Conservation (phyloP, 371 early-diverging fungal species). For the Zychaea mexicana region DNA sequence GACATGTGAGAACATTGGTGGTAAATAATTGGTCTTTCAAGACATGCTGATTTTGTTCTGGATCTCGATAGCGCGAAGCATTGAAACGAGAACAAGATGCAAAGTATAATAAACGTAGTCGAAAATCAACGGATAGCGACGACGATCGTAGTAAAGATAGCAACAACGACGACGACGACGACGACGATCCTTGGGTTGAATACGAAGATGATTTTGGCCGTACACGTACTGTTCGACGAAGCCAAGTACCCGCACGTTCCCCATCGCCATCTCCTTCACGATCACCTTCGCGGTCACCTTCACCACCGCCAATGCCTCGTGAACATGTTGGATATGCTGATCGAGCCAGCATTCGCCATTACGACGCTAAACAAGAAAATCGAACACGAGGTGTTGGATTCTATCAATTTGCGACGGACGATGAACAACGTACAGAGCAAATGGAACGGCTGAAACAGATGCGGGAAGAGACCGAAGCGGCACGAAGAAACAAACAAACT, state of each 20-base stretch:
- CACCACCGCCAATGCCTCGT: slow-evolving; percentile 8
- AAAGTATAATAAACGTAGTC: slow-evolving; percentile 14
- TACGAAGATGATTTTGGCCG: slow-evolving; percentile 82
- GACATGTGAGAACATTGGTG: not conserved
- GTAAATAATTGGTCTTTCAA: not conserved
- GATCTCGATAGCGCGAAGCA: not conserved
- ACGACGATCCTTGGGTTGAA: slow-evolving; percentile 80
- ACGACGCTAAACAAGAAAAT: slow-evolving; percentile 60
- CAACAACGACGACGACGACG: slow-evolving; percentile 21
- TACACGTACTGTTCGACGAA: slow-evolving; percentile 69
- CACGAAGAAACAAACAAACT: slow-evolving; percentile 34
- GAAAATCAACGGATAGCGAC: slow-evolving; percentile 8
- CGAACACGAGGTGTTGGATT: slow-evolving; percentile 78
- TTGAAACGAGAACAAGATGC: slow-evolving; percentile 10
- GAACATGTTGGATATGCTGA: slow-evolving; percentile 24
- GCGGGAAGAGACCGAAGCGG: slow-evolving; percentile 56
- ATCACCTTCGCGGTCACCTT: slow-evolving; percentile 4
- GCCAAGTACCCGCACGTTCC: slow-evolving; percentile 49
- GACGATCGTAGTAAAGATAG: slow-evolving; percentile 16
- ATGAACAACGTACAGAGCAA: slow-evolving; percentile 67
- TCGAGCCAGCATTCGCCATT: slow-evolving; percentile 43
- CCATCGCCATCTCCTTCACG: slow-evolving; percentile 20
- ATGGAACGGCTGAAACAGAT: slow-evolving; percentile 63
- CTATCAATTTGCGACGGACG: slow-evolving; percentile 72
- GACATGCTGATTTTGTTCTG: not conserved